These are phyloP conservation scores for Periconia sp. DNA, from an alignment of 2,329 filamentous ascomycete species.

Conservation along the genomic window DNA sequence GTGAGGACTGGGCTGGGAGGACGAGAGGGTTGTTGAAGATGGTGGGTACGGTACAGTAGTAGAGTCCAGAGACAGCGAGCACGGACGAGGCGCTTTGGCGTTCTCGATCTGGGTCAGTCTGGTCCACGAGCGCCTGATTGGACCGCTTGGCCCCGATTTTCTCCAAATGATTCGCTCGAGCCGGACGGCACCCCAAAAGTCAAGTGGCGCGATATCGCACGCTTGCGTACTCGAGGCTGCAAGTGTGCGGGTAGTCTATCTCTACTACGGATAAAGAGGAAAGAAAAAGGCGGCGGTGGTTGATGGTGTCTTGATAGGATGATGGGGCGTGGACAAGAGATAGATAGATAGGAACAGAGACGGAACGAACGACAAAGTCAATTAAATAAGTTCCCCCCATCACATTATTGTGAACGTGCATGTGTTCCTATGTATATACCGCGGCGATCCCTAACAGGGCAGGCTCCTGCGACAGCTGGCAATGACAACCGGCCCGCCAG, in stretches of 20 bases:
- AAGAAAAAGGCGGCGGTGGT: no score
- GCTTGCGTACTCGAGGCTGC: not conserved
- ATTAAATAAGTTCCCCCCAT: no score
- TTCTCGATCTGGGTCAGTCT: constrained; percentile 8
- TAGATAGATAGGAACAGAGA: no score
- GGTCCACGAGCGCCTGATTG: constrained; percentile 11
- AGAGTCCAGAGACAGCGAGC: no score
- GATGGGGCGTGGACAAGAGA: no score
- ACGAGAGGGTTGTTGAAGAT: constrained; percentile 14
- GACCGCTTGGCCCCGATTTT: constrained; percentile 8
- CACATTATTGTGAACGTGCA: no score
- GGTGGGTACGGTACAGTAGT: not conserved
- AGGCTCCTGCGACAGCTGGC: no score
- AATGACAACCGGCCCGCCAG: no score
- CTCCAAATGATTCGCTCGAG: constrained; percentile 3
- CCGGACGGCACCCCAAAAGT: not conserved
- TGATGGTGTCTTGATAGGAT: no score
- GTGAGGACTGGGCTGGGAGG: constrained; percentile 16
- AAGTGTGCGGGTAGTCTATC: not conserved
- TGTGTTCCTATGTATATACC: no score
- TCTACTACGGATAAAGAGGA: not conserved
- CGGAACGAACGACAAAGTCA: no score
- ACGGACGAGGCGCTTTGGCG: constrained; percentile 18
- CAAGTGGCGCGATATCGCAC: not conserved
- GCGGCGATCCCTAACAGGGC: no score